Conservation (phyloP, 1,284 basidiomycete genomes). For the Mycosarcoma maydis region DNA sequence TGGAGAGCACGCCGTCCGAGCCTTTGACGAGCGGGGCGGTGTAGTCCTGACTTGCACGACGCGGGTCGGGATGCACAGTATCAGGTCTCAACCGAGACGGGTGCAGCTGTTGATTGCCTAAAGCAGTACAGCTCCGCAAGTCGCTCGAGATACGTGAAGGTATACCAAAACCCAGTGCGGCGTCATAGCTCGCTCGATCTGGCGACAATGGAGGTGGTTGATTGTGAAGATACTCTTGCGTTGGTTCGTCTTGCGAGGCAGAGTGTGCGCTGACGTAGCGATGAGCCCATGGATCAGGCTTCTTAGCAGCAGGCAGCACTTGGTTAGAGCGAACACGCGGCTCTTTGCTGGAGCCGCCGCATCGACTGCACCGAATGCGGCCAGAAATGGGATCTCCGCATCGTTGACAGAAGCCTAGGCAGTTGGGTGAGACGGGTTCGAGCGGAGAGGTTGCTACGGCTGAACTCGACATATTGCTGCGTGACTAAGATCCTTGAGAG, state of each 20-base stretch:
- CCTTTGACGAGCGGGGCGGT: slow-evolving; percentile 40
- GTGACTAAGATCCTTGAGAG: neutral
- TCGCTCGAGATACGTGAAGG: slow-evolving; percentile 52
- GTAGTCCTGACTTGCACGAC: slow-evolving; percentile 34
- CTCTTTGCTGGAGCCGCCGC: slow-evolving; percentile 29
- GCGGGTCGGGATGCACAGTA: neutral
- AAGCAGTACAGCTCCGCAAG: slow-evolving; percentile 13
- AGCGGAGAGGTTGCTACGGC: neutral
- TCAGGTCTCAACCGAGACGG: neutral
- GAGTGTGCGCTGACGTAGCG: slow-evolving; percentile 17
- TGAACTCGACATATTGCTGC: slow-evolving; percentile 1
- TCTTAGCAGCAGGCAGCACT: slow-evolving; percentile 5
- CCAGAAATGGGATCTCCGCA: slow-evolving; percentile 43
- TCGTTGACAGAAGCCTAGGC: slow-evolving; percentile 39
- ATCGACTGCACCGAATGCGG: slow-evolving; percentile 29
- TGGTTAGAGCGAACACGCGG: slow-evolving; percentile 12
- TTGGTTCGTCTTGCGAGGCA: neutral
- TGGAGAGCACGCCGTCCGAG: slow-evolving; percentile 51
- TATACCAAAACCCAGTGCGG: slow-evolving; percentile 37
- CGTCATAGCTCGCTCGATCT: slow-evolving; percentile 23
- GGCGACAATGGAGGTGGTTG: slow-evolving; percentile 27
- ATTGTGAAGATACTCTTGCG: slow-evolving; percentile 18
- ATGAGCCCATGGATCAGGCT: slow-evolving; percentile 34
- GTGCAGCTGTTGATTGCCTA: neutral
- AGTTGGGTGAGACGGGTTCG: slow-evolving; percentile 2